Base-by-base conservation (phyloP, 2,329 filamentous ascomycete species). In the Colletotrichum sublineola region DNA sequence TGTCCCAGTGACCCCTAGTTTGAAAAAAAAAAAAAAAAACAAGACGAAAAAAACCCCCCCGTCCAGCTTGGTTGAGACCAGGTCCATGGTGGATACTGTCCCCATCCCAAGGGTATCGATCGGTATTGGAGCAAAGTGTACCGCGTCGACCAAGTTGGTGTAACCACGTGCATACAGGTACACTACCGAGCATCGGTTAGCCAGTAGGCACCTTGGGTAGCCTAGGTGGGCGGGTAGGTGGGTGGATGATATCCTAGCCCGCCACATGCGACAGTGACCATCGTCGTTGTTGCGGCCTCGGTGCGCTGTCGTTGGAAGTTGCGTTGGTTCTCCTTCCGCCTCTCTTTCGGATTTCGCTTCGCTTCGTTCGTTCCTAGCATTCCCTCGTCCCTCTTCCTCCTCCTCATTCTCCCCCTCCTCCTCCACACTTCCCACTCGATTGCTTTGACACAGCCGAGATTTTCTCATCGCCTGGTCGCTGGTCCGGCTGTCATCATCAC, bases 251-350 rank as follows among this genome's bases (percentile, higher is more conserved):
- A 24, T 40, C 44, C 60, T n/a, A 63, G 60, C 33, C 60, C 33
- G 38, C 62, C 50, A 64, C 62, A 64, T 55, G 62, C 36, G 3
- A 36, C 61, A 42, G 61, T 63, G 48, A 42, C 61, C 61, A 52
- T 52, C 48, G 48, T 40, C 36, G 61, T 53, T 31, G 58, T 52
- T 36, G 60, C 31, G 33, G 60, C 60, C 60, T 14, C 24, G 52
- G 53, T 50, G 20, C 31, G 52, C 33, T 38, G 33, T 14, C 31
- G 53, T 36, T 56, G 33, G 20, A 33, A 55, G 20, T 38, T 24
- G n/a, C 33, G 33, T 14, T 20, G 33, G 44, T 11, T n/a, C 33
- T n/a, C 11, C 60, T 29, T 38, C 46, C 3, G n/a, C 62, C 48
- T 64, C 62, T 55, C 50, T 33, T 42, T 64, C 46, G 46, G 33